Evolutionary conservation across 352 stramenopile species (phyloP).

Genomic region (Phytophthora europaea): DNA sequence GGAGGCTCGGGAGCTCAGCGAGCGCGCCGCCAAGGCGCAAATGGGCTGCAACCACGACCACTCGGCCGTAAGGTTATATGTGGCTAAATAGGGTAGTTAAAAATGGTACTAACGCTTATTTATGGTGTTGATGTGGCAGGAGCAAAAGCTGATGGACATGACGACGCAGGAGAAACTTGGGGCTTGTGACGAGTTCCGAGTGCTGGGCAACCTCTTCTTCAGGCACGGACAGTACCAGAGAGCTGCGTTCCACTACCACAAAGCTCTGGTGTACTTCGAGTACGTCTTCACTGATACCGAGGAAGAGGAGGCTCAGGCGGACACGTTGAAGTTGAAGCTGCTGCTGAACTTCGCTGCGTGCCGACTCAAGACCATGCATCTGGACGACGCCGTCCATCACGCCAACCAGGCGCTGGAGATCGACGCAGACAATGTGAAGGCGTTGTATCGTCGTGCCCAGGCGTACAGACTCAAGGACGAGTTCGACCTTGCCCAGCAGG

Average conservation of each 20-base stretch:
- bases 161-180: conserved; percentile 66
- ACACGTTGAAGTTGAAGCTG: conserved; percentile 65
- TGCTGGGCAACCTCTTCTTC: conserved; percentile 82
- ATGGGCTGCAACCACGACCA: conserved; percentile 88
- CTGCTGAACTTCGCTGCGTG: conserved; percentile 84
- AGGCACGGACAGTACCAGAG: conserved; percentile 84
- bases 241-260: conserved; percentile 85
- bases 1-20: conserved; percentile 68
- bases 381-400: conserved; percentile 81
- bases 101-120: conserved; percentile 19
- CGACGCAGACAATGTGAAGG: conserved; percentile 67
- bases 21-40: conserved; percentile 55
- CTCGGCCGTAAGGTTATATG: conserved; percentile 55
- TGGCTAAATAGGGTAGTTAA: conserved; percentile 4
- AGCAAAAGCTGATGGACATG: conserved; percentile 92
- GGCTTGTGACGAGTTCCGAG: conserved; percentile 73
- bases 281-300: conserved; percentile 86
- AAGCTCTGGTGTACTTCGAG: conserved; percentile 88
- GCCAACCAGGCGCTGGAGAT: conserved; percentile 66
- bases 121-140: conserved; percentile 31
- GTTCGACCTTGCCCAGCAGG: conserved; percentile 65
- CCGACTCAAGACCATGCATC: conserved; percentile 75
- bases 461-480: conserved; percentile 74
- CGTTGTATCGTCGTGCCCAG: conserved; percentile 75
- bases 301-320: conserved; percentile 55